Evolutionary conservation across 1,139 yeast species (phyloP).

Genomic region (Yamadazyma blattariae): DNA sequence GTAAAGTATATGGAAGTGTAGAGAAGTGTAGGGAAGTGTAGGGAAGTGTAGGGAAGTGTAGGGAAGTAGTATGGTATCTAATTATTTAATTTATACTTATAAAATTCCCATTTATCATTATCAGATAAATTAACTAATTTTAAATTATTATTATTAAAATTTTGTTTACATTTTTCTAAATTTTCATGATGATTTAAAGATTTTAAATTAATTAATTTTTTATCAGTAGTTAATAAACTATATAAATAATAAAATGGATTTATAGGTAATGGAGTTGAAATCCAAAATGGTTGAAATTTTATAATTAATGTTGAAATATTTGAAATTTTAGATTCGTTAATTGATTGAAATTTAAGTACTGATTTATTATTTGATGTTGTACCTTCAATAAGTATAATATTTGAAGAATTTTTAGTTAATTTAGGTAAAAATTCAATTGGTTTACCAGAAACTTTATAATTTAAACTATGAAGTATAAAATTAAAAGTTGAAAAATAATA

Average conservation of each 20-base stretch:
- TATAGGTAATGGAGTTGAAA: conserved; percentile 34
- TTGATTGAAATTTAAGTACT: conserved; percentile 43
- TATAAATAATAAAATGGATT: conserved; percentile 19
- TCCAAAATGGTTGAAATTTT: conserved; percentile 35
- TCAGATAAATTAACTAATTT: conserved; percentile 27
- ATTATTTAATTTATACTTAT: conserved; percentile 17
- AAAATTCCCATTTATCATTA: conserved; percentile 30
- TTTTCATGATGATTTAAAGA: conserved; percentile 21
- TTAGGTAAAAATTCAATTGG: conserved; percentile 1
- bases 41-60: too few relatives aligned
- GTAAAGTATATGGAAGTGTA: too few relatives aligned
- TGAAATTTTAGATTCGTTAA: conserved; percentile 3
- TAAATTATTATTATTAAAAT: conserved; percentile 31
- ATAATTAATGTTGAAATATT: conserved; percentile 43
- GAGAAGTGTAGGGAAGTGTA: too few relatives aligned
- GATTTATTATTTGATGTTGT: conserved; percentile 68
- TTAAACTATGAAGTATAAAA: conserved; percentile 30
- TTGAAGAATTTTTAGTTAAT: conserved; percentile 22
- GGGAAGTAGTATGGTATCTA: too few relatives aligned
- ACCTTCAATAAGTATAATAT: conserved; percentile 60
- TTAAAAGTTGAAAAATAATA: conserved; percentile 31
- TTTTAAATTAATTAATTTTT: conserved; percentile 23
- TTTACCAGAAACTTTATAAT: conserved; percentile 19
- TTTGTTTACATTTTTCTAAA: conserved; percentile 10
- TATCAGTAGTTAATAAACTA: conserved; percentile 23